phyloP scores from a whole-genome alignment of 768 basidiomycete species.

The Rhizopogon roseolus region DNA sequence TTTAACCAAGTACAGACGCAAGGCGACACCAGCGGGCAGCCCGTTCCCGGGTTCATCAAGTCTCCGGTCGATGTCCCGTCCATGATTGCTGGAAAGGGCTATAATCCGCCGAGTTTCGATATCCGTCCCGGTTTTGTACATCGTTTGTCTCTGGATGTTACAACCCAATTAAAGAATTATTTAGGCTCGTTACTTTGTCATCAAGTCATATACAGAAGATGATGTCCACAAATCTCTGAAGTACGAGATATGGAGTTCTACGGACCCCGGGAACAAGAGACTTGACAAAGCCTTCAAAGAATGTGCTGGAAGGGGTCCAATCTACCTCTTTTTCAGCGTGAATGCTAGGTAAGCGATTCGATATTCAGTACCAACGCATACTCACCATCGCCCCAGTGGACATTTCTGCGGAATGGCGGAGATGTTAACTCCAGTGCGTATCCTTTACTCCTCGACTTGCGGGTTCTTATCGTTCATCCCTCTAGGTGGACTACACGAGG shows the following conservation, averaged over 20 bases:
- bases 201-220: constrained; percentile 99
- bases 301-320: constrained; percentile 84
- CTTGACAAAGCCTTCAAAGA: constrained; percentile 98
- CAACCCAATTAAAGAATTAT: constrained; percentile 5
- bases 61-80: constrained; percentile 82
- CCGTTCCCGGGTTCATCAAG: constrained; percentile 42
- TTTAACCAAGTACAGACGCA: constrained; percentile 28
- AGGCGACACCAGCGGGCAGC: constrained; percentile 29
- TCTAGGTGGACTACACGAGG: constrained; percentile 83
- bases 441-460: neutral
- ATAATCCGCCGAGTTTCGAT: constrained; percentile 86
- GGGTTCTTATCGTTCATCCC: constrained; percentile 1
- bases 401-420: constrained; percentile 99
- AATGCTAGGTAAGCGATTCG: constrained; percentile 63
- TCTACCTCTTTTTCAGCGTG: constrained; percentile 98
- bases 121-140: constrained; percentile 72
- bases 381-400: constrained; percentile 46
- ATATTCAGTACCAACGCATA: neutral
- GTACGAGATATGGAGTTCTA: constrained; percentile 97
- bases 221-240: constrained; percentile 98
- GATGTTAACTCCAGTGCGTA: constrained; percentile 86
- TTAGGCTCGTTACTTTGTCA: constrained; percentile 91
- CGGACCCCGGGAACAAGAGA: constrained; percentile 94
- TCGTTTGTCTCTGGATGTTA: constrained; percentile 10
- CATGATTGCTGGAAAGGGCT: constrained; percentile 84